Evolutionary conservation across 2,329 filamentous ascomycete species (phyloP).

Genomic region (Fusarium sambucinum): DNA sequence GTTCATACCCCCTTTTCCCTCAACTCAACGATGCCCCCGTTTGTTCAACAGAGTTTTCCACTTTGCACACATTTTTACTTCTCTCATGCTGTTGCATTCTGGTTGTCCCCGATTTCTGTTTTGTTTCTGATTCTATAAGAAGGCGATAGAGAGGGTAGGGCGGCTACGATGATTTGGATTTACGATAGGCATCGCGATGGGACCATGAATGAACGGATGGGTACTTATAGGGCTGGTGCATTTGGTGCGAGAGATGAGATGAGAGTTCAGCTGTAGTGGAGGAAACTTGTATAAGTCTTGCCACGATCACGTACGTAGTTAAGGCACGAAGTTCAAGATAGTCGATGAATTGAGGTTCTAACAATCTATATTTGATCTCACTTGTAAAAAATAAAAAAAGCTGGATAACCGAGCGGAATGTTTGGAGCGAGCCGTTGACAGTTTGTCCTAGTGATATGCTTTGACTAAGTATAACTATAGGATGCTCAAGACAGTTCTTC

Average conservation of each 20-base stretch:
- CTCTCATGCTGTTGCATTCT: conserved; percentile 31
- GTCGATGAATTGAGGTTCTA: conserved; percentile 43
- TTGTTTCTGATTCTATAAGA: conserved; percentile 38
- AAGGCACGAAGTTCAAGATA: conserved; percentile 44
- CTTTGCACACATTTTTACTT: conserved; percentile 29
- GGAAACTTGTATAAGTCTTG: conserved; percentile 45
- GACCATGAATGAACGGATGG: conserved; percentile 36
- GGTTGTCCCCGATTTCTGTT: conserved; percentile 30
- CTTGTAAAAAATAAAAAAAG: conserved; percentile 3
- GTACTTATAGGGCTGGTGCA: conserved; percentile 37
- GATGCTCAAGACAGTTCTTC: conserved; percentile 4
- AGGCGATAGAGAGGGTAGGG: conserved; percentile 44
- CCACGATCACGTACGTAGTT: conserved; percentile 49
- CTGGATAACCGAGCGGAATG: not conserved
- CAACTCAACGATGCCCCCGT: conserved; percentile 22
- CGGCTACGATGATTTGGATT: conserved; percentile 50
- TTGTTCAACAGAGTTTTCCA: conserved; percentile 37
- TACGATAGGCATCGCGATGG: conserved; percentile 46
- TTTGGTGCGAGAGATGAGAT: conserved; percentile 30
- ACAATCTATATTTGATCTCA: conserved; percentile 26
- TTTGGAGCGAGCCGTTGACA: conserved; percentile 10
- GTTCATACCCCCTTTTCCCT: conserved; percentile 36
- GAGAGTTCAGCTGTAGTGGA: conserved; percentile 23
- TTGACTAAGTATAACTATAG: not conserved
- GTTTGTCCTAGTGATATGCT: conserved; percentile 4